Base-by-base conservation (phyloP, 2,329 filamentous ascomycete species). In the Xylaria sp. region DNA sequence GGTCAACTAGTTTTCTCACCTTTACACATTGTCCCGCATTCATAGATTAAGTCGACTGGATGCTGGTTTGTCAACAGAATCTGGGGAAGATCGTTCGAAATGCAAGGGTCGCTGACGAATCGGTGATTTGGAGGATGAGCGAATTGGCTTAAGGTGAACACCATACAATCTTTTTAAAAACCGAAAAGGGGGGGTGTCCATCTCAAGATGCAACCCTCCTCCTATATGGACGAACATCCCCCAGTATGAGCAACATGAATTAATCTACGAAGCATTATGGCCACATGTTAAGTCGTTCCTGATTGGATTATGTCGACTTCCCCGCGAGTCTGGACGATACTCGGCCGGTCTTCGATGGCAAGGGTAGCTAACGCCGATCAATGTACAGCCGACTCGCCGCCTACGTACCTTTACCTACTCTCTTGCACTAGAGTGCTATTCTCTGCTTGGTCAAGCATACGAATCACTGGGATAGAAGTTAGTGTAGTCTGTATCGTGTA, bases 171-270 rank as follows among this genome's bases (percentile, higher is more conserved):
- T 57, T 64, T 63, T 66, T 57, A 36, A 69, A 49, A 51, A 46
- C 70, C 69, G 58, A 72, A 72, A 69, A 62, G 41, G 66, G 71
- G 58, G 66, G 70, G 74, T 76, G 68, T 62, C 71, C 74, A 72
- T 61, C 67, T 66, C 64, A 63, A 72, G 67, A 69, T 71, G 65
- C 59, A 68, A 71, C 55, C 62, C 61, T 73, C 68, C 62, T 67
- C 71, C 66, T 71, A 67, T 67, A 31, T 71, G 43, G 43, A 49
- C 58, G 54, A 61, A 56, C 33, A 41, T 68, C 54, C 62, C 69
- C 68, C 48, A 59, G 62, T 62, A 58, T 12, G 52, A 64, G 36
- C 9, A 54, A 20, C 65, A 48, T 48, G 20, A 63, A 60, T 70
- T 70, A 70, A 70, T 70, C 12, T 65, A 65, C 4, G 28, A 52